These are phyloP conservation scores for Penicillium roqueforti DNA, from an alignment of 495 filamentous ascomycete species.

Conservation along the genomic window DNA sequence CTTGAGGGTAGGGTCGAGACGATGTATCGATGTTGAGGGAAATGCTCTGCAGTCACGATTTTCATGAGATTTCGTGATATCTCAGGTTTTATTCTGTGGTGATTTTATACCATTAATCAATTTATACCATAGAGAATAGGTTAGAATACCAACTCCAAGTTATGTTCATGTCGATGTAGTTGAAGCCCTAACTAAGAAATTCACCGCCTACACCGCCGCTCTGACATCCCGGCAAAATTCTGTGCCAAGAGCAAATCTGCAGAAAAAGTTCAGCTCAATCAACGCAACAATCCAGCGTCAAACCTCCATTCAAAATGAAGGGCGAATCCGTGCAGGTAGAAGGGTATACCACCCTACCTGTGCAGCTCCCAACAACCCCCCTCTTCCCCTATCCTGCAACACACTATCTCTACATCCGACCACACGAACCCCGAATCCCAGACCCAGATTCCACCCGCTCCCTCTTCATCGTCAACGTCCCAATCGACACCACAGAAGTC, in stretches of 20 bases:
- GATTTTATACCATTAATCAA: neutral
- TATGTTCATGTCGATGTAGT: slow-evolving; percentile 65
- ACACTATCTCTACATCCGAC: slow-evolving; percentile 85
- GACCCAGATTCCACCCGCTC: slow-evolving; percentile 67
- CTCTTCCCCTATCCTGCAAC: slow-evolving; percentile 54
- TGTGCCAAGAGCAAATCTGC: slow-evolving; percentile 19
- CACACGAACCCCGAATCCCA: slow-evolving; percentile 72
- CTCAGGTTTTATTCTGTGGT: neutral
- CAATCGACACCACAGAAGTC: slow-evolving; percentile 72
- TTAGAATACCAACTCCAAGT: slow-evolving; percentile 70
- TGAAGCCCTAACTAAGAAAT: slow-evolving; percentile 15
- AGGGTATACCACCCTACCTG: slow-evolving; percentile 44
- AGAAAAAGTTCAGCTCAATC: slow-evolving; percentile 16
- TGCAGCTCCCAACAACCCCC: slow-evolving; percentile 60
- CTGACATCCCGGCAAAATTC: slow-evolving; percentile 16
- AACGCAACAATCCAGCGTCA: slow-evolving; percentile 13
- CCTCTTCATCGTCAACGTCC: slow-evolving; percentile 84
- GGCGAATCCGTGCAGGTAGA: slow-evolving; percentile 39
- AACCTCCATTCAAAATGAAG: slow-evolving; percentile 32
- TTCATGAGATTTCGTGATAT: neutral
- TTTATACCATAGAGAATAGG: slow-evolving; percentile 27
- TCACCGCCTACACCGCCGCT: slow-evolving; percentile 18
- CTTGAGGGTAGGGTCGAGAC: slow-evolving; percentile 13
- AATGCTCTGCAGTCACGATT: neutral
- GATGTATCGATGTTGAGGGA: neutral